Base-by-base conservation (phyloP, 2,329 filamentous ascomycete genomes). In the Malbranchea cinnamomea region DNA sequence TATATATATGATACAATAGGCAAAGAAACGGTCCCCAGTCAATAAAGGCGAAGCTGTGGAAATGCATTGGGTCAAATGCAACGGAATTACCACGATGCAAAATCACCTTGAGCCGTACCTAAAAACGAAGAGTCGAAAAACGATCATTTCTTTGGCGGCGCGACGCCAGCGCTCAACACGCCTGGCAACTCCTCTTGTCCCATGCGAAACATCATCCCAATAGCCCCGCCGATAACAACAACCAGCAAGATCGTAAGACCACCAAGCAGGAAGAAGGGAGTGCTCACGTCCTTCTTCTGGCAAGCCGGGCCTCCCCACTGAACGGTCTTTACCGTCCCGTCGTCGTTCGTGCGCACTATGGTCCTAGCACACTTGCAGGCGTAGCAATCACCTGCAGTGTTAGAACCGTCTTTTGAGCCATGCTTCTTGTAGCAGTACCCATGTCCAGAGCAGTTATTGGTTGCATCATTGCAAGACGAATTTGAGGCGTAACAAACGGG, bases 81-180 rank as follows among this genome's bases (percentile, higher is more conserved):
- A 23, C 11, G 11, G 10, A 18, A 8, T 14, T 7, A n/a, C 1
- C 7, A 27, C 15, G 10, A 11, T n/a, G n/a, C n/a, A n/a, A n/a
- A n/a, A n/a, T n/a, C n/a, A n/a, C n/a, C n/a, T n/a, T n/a, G n/a
- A n/a, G n/a, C n/a, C n/a, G n/a, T n/a, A n/a, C n/a, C n/a, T n/a
- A n/a, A 18, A 2, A 32, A 22, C 2, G n/a, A 32, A 28, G 20
- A 32, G 19, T n/a, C n/a, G n/a, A 17, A 32, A 32, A 9, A 17
- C 18, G 13, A 9, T 49, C 36, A 58, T 38, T 54, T 63, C 43
- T 62, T 83, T 19, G 74, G 66, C 35, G 74, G 71, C 40, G 78
- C 80, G 21, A 98, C 87, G 39, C 89, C 89, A 27, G 89, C 89
- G n/a, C 84, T 83, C 53, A 98, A 85, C 6, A 98, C 87, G 44